These are phyloP conservation scores for Vitis hybrid DNA, from an alignment of 177 flowering plant genomes.

Conservation along the genomic window DNA sequence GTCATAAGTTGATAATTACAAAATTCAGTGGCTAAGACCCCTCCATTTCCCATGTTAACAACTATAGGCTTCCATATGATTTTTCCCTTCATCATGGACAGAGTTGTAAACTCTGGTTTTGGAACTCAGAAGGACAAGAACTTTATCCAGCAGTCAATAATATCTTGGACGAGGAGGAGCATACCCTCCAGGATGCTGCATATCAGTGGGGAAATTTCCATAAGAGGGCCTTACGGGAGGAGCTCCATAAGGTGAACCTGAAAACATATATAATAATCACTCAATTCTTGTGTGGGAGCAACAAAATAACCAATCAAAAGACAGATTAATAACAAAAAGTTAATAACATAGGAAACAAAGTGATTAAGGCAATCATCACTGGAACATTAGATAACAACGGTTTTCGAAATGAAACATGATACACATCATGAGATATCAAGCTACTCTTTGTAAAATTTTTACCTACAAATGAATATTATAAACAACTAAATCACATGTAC, in stretches of 20 bases:
- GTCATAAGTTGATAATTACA: too few relatives aligned
- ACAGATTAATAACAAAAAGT: not conserved
- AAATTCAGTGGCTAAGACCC: too few relatives aligned
- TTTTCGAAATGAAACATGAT: not conserved
- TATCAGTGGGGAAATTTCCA: slow-evolving; percentile 14
- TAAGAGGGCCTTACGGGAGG: slow-evolving; percentile 27
- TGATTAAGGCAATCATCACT: not conserved
- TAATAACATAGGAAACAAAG: not conserved
- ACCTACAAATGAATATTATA: too few relatives aligned
- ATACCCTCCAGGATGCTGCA: slow-evolving; percentile 16
- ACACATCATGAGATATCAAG: not conserved
- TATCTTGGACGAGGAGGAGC: slow-evolving; percentile 22
- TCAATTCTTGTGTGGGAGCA: not conserved
- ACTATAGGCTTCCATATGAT: not conserved
- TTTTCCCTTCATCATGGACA: not conserved
- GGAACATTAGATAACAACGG: not conserved
- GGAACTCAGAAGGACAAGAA: not conserved
- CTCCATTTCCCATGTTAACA: too few relatives aligned
- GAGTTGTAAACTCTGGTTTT: not conserved
- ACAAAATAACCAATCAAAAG: not conserved
- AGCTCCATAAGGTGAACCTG: slow-evolving; percentile 33
- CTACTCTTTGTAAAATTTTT: too few relatives aligned
- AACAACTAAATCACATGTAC: too few relatives aligned
- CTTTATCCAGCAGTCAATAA: slow-evolving; percentile 10
- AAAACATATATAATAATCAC: slow-evolving; percentile 1